A percentile compares a stretch with the other conserved stretches of the same genome.
Evolutionary conservation across 129 eudicot genomes (phyloP).

Genomic region (Lactuca saligna): DNA sequence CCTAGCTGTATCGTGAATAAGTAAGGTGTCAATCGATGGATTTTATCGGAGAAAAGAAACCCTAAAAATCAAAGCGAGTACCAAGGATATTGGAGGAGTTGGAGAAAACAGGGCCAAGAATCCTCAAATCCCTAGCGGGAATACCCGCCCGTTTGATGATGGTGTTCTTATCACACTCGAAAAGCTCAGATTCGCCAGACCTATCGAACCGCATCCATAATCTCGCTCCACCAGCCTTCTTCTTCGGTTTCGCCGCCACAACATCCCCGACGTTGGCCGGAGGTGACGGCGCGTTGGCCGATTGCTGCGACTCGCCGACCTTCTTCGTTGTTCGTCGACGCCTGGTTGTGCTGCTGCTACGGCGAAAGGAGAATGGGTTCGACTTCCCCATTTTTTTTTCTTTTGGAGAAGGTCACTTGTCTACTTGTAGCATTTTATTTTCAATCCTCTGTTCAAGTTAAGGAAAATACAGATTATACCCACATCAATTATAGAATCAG

Average conservation of each 20-base stretch:
- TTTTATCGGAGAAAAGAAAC: background rate
- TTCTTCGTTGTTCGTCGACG: conserved; percentile 52
- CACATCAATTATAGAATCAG: too few relatives aligned
- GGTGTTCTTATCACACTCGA: conserved; percentile 82
- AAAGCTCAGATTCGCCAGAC: conserved; percentile 72
- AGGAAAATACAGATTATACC: too few relatives aligned
- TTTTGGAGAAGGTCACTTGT: too few relatives aligned
- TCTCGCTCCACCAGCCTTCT: conserved; percentile 74
- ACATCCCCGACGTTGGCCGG: conserved; percentile 17
- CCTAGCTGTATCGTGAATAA: conserved; percentile 56
- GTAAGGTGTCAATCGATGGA: background rate
- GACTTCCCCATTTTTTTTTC: conserved; percentile 49
- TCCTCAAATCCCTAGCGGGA: conserved; percentile 95
- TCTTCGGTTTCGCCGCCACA: conserved; percentile 46
- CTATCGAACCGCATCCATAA: conserved; percentile 94
- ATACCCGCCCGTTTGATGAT: conserved; percentile 75
- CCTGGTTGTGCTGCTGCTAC: conserved; percentile 36
- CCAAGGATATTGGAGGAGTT: conserved; percentile 94
- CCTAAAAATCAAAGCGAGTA: conserved; percentile 26
- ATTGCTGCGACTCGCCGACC: conserved; percentile 18
- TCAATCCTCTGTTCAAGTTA: too few relatives aligned
- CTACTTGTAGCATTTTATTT: too few relatives aligned
- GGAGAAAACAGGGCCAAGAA: conserved; percentile 93
- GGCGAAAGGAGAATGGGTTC: conserved; percentile 52
- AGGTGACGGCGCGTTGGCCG: conserved; percentile 25